Base-by-base conservation (phyloP, 495 filamentous ascomycete genomes). In the Alectoria sarmentosa region DNA sequence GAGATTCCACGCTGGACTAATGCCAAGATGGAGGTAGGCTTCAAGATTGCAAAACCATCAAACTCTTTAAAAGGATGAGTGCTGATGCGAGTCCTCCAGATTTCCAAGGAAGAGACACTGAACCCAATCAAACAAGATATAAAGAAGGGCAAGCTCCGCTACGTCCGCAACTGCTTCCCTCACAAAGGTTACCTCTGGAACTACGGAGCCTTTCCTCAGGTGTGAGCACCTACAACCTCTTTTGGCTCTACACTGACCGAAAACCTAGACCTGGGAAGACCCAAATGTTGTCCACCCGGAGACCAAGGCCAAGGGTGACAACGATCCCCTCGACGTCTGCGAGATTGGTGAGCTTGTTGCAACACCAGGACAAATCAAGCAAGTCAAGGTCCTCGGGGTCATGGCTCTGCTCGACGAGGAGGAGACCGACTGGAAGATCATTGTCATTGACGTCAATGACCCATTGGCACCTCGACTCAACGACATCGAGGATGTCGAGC, bases 121-220 rank as follows among this genome's bases (percentile, higher is more conserved):
- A 96, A 96, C 82, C 94, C 92, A 73, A 96, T 97, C 79, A 96
- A 96, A 86, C 92, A 76, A 67, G 74, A 77, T 56, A 72, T 76
- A n/a, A 80, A 81, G 65, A 78, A 75, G 67, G 69, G 65, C 2
- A 77, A 79, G 65, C 67, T 98, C 66, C 90, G 94, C 69, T 99
- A 86, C 76, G 95, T 99, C 76, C 91, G 94, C 78, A 99, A 99
- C 87, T 98, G 94, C 86, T 99, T 99, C 85, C 94, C 94, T 69
- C 95, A 99, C 86, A 96, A 98, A 85, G 94, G 94, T 61, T 99
- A 98, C 77, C 90, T 98, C 69, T 99, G 95, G 95, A 99, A 98
- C 84, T 99, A 99, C 77, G 94, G 94, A 78, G 91, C 91, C 79
- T 98, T 99, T 87, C 94, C 95, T 71, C 94, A 94, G 83, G 90